Percentiles rank a stretch among this genome's conserved stretches.
Conservation (phyloP, 306 rosid genomes). For the Trifolium dubium region DNA sequence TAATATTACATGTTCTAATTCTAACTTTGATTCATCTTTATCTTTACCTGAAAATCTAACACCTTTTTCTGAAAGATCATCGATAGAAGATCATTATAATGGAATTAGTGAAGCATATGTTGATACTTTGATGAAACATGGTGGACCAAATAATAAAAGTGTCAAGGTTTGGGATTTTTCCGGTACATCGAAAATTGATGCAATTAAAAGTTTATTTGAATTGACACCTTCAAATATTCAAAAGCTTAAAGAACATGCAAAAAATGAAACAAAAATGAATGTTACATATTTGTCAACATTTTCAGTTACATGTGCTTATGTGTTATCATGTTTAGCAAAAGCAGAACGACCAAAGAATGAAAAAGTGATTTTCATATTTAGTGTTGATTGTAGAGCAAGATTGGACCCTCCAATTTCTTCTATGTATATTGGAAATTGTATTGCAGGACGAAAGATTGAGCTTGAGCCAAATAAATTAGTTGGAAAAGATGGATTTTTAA, state of each 20-base stretch:
- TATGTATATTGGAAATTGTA: conserved; percentile 58
- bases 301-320: conserved; percentile 46
- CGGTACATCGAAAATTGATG: neutral
- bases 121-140: neutral
- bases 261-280: neutral
- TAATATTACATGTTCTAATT: conserved; percentile 4
- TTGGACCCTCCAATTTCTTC: conserved; percentile 42
- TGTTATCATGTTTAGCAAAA: conserved; percentile 39
- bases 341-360: conserved; percentile 26
- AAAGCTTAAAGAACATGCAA: conserved; percentile 35
- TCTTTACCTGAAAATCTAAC: conserved; percentile 30
- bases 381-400: conserved; percentile 48
- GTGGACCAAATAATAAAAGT: conserved; percentile 21
- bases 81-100: conserved; percentile 13
- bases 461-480: conserved; percentile 9
- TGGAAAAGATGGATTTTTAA: conserved; percentile 35
- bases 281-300: conserved; percentile 34
- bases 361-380: neutral
- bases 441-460: neutral
- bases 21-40: neutral
- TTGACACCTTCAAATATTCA: conserved; percentile 19
- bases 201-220: conserved; percentile 29
- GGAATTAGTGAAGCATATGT: neutral
- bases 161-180: conserved; percentile 5
- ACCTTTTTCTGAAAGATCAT: conserved; percentile 25